Evolutionary conservation across 1,284 basidiomycete species (phyloP).

Genomic region (Austroboletus novae-zelandiae): DNA sequence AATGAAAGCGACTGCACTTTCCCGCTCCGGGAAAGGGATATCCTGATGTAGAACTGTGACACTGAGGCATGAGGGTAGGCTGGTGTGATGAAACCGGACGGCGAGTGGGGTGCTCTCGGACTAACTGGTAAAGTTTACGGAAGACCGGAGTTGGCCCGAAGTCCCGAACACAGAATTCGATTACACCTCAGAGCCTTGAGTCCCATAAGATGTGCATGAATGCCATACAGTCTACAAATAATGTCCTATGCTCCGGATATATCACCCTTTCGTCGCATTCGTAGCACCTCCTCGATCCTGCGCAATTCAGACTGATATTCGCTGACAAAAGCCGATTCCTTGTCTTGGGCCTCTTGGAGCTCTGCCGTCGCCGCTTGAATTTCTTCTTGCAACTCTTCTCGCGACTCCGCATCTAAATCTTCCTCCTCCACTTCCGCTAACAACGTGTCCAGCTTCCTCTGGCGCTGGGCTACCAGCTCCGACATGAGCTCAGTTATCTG

Average conservation of each 20-base stretch:
- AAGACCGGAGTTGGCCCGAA: no score
- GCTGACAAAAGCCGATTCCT: conserved; percentile 29
- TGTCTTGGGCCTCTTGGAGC: conserved; percentile 27
- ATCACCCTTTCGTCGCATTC: conserved; percentile 31
- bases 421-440: conserved; percentile 29
- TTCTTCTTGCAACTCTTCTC: conserved; percentile 28
- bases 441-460: conserved; percentile 35
- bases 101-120: no score
- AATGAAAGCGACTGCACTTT: no score
- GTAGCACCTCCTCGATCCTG: conserved; percentile 34
- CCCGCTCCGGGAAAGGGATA: no score
- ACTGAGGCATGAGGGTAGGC: no score
- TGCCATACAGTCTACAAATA: no score
- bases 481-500: conserved; percentile 33
- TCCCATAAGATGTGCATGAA: background rate
- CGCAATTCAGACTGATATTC: conserved; percentile 34
- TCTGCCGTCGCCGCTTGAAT: conserved; percentile 30
- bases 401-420: conserved; percentile 33
- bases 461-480: conserved; percentile 35
- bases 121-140: no score
- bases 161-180: no score
- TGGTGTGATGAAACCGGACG: no score
- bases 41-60: no score
- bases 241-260: background rate
- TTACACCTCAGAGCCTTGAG: background rate